These are phyloP conservation scores for Pichia insulana DNA, from an alignment of 805 yeast genomes.

Conservation along the genomic window DNA sequence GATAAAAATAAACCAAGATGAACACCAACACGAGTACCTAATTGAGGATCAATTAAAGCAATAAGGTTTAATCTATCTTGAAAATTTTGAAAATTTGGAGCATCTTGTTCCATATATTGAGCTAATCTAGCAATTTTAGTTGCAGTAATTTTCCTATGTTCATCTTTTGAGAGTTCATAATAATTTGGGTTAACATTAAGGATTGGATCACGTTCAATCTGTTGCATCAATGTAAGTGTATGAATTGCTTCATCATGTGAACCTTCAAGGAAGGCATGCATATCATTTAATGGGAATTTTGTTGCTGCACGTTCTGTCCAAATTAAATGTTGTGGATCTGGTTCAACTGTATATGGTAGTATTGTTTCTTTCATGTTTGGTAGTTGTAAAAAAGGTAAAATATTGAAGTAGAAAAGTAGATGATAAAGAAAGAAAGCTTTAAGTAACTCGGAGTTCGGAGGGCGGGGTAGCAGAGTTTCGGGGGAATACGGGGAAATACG, in stretches of 20 bases:
- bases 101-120: constrained; percentile 43
- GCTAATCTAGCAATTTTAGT: constrained; percentile 53
- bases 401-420: too few species aligned
- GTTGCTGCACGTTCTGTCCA: constrained; percentile 39
- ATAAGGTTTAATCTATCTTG: constrained; percentile 51
- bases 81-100: constrained; percentile 35
- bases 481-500: too few species aligned
- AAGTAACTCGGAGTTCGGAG: too few species aligned
- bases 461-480: too few species aligned
- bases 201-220: constrained; percentile 61
- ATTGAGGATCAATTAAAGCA: constrained; percentile 67
- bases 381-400: too few species aligned
- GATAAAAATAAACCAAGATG: constrained; percentile 79
- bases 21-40: constrained; percentile 77
- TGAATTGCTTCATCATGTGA: constrained; percentile 35
- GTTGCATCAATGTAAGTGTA: constrained; percentile 43
- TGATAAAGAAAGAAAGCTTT: too few species aligned
- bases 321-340: constrained; percentile 30
- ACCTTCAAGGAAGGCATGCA: constrained; percentile 52
- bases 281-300: constrained; percentile 33
- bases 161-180: constrained; percentile 48
- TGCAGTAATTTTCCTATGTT: constrained; percentile 55
- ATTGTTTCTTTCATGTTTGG: constrained; percentile 28
- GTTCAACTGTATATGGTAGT: constrained; percentile 22
- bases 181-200: constrained; percentile 43